Conservation (phyloP, 768 basidiomycete species). For the Roridomyces roridus region DNA sequence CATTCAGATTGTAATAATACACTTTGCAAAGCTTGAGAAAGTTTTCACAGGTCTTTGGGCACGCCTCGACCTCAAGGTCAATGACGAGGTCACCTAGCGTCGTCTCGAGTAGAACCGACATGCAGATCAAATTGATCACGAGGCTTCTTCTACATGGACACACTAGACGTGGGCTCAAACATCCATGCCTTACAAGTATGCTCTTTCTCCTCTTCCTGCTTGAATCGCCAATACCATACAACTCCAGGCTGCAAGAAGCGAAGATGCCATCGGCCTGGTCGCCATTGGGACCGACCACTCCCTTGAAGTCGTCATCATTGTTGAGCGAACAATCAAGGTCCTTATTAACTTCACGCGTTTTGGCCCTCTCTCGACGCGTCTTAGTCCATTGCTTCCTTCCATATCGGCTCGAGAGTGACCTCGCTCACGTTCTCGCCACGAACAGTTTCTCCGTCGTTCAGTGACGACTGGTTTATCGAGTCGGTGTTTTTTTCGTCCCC, state of each 20-base stretch:
- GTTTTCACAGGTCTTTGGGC: conserved; percentile 93
- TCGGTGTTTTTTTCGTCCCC: conserved; percentile 41
- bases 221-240: too few relatives aligned
- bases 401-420: conserved; percentile 73
- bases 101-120: conserved; percentile 98
- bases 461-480: conserved; percentile 78
- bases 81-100: conserved; percentile 97
- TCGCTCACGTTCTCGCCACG: conserved; percentile 81
- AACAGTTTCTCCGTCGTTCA: conserved; percentile 67
- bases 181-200: conserved; percentile 55
- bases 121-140: conserved; percentile 32
- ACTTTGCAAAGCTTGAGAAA: conserved; percentile 97
- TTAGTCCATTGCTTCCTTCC: conserved; percentile 67
- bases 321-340: conserved; percentile 39
- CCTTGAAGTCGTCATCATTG: conserved; percentile 71
- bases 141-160: not conserved
- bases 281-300: conserved; percentile 79
- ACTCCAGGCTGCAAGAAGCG: conserved; percentile 66
- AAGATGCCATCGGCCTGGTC: conserved; percentile 71
- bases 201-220: too few relatives aligned
- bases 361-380: conserved; percentile 11
- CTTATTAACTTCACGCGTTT: not conserved
- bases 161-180: conserved; percentile 56
- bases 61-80: conserved; percentile 89
- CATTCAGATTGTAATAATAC: conserved; percentile 96